These are phyloP conservation scores for Ananas comosus DNA, from an alignment of 176 grass and related monocot species.

Conservation along the genomic window DNA sequence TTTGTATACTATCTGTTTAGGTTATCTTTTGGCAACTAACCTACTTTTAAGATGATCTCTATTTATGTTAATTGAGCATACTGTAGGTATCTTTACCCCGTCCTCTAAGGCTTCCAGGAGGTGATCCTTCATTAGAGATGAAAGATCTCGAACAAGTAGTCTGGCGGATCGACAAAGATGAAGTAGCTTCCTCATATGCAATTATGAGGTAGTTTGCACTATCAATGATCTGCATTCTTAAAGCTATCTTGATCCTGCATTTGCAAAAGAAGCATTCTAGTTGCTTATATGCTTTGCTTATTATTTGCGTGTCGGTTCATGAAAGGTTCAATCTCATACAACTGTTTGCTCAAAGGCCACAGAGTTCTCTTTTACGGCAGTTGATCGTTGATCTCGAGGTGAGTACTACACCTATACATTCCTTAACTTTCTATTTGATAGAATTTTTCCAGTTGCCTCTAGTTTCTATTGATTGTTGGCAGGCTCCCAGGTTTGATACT, in stretches of 20 bases:
- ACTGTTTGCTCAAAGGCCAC: slow-evolving; percentile 64
- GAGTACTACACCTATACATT: not conserved
- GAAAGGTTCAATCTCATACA: slow-evolving; percentile 68
- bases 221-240: not conserved
- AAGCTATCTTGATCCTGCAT: not conserved
- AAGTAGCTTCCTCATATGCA: slow-evolving; percentile 70
- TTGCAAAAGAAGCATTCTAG: not conserved
- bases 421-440: not conserved
- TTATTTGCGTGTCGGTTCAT: slow-evolving; percentile 17
- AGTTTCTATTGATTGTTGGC: slow-evolving; percentile 27
- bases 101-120: slow-evolving; percentile 60
- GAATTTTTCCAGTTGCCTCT: slow-evolving; percentile 4
- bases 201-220: slow-evolving; percentile 61
- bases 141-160: slow-evolving; percentile 42
- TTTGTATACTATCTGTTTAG: not conserved
- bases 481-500: slow-evolving; percentile 93
- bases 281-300: slow-evolving; percentile 18
- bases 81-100: slow-evolving; percentile 77
- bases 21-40: not conserved
- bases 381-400: slow-evolving; percentile 90
- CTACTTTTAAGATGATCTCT: not conserved
- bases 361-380: slow-evolving; percentile 49
- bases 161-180: slow-evolving; percentile 90
- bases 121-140: slow-evolving; percentile 44
- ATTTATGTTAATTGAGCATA: slow-evolving; percentile 21